phyloP scores from a whole-genome alignment of 768 basidiomycete genomes.

The Podaxis sp. region DNA sequence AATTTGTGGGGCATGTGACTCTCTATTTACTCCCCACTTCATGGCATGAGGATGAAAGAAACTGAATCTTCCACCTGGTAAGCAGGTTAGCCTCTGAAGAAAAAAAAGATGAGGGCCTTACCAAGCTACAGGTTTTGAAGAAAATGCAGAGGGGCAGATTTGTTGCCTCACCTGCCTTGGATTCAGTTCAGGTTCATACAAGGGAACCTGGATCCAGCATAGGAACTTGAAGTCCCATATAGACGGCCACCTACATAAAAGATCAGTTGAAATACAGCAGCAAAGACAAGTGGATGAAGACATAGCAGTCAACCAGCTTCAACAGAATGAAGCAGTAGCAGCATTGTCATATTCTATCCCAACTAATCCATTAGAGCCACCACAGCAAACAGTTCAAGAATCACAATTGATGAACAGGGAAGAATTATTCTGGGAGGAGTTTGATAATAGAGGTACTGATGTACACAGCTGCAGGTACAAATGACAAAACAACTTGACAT shows the following conservation, averaged over 20 bases:
- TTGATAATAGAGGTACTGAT: slow-evolving; percentile 1
- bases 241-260: background rate
- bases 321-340: background rate
- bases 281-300: background rate
- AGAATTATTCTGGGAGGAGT: background rate
- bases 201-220: background rate
- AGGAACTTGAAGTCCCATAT: background rate
- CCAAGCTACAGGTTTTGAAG: background rate
- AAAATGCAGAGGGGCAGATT: background rate
- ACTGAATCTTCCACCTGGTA: background rate
- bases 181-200: background rate
- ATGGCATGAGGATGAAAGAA: background rate
- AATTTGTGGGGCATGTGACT: background rate
- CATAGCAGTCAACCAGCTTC: background rate
- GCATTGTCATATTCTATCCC: no score
- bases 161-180: background rate
- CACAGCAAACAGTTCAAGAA: no score
- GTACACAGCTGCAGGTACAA: background rate
- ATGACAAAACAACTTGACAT: background rate
- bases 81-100: background rate
- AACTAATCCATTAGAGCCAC: no score
- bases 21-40: background rate
- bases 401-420: no score
- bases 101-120: background rate
- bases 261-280: background rate